Base-by-base conservation (phyloP, 208 protist species). In the Hexamita inflata region DNA sequence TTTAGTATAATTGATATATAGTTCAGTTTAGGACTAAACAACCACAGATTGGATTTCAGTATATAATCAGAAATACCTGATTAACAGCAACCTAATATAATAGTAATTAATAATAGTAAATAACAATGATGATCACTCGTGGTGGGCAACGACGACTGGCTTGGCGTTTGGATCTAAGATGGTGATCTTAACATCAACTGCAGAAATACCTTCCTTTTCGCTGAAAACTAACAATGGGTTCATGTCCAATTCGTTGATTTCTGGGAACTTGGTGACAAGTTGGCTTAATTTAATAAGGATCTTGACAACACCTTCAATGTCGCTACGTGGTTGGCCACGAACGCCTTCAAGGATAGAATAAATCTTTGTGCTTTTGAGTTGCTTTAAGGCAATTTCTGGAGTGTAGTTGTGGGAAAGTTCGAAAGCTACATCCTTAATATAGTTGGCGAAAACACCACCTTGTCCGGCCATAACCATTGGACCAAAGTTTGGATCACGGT, bases 291-390 rank as follows among this genome's bases (percentile, higher is more conserved):
- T 32, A 42, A 78, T 45, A 4, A 83, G 26, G 32, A 81, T 59
- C 1, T 74, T 45, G 38, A 64, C 45, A 58, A 83, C 42, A 32
- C 26, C 58, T n/a, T 81, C 74, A 35, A 81, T 67, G 73, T 83
- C 77, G 53, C 35, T 49, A 38, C 64, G n/a, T 4, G 34, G 40
- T 34, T 66, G 26, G 32, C 80, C 80, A 67, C 80, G 58, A 28
- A 81, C 74, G 57, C 80, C 80, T 29, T 79, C 26, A 28, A 83
- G 45, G 34, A 66, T 60, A 19, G 19, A 28, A 29, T 42, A 75
- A 35, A 83, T 78, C 80, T 83, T 83, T 28, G 80, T 83, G 35
- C 75, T 39, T n/a, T 75, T 42, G 15, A 83, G 75, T 29, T 78
- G 42, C 29, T 39, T 38, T 13, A 34, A 26, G 35, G 79, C 76